A percentile compares a stretch with the other conserved stretches of the same genome.
These are phyloP conservation scores for Xylaria sp. DNA, from an alignment of 495 filamentous ascomycete genomes.

Conservation along the genomic window DNA sequence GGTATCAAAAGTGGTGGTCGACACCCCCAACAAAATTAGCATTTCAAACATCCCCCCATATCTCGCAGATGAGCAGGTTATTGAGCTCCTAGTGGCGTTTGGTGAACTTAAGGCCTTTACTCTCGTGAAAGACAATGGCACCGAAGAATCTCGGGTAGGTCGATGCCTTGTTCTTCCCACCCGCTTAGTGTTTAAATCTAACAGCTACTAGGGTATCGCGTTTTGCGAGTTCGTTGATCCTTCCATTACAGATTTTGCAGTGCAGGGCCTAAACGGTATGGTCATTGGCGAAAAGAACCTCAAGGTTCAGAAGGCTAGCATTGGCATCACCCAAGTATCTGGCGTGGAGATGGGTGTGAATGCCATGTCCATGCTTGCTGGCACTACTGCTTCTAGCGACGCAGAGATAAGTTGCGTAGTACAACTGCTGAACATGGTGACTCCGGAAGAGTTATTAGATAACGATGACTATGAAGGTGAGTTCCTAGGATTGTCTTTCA, in stretches of 20 bases:
- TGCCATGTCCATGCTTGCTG: slow-evolving; percentile 98
- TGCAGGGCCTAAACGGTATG: slow-evolving; percentile 92
- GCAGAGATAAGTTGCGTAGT: slow-evolving; percentile 80
- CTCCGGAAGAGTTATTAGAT: slow-evolving; percentile 91
- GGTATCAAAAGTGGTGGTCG: slow-evolving; percentile 80
- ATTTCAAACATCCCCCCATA: slow-evolving; percentile 86
- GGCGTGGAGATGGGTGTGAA: slow-evolving; percentile 95
- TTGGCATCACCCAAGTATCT: slow-evolving; percentile 87
- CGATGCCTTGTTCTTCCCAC: not conserved
- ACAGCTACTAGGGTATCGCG: slow-evolving; percentile 76
- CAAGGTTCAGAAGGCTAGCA: slow-evolving; percentile 85
- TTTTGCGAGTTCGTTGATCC: slow-evolving; percentile 95
- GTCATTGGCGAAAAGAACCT: slow-evolving; percentile 85
- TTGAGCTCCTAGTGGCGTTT: slow-evolving; percentile 86
- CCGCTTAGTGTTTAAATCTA: slow-evolving; percentile 24
- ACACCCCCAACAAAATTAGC: slow-evolving; percentile 94
- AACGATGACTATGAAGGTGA: slow-evolving; percentile 91
- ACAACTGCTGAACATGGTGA: slow-evolving; percentile 97
- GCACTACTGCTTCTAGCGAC: slow-evolving; percentile 77
- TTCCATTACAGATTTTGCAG: slow-evolving; percentile 78
- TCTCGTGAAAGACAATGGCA: slow-evolving; percentile 83
- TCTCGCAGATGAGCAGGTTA: slow-evolving; percentile 88
- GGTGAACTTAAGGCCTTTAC: slow-evolving; percentile 93
- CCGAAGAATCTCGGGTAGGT: slow-evolving; percentile 88
- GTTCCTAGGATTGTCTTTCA: slow-evolving; percentile 32